These are phyloP conservation scores for Jasminum sambac DNA, from an alignment of 257 asterid species.

Conservation along the genomic window DNA sequence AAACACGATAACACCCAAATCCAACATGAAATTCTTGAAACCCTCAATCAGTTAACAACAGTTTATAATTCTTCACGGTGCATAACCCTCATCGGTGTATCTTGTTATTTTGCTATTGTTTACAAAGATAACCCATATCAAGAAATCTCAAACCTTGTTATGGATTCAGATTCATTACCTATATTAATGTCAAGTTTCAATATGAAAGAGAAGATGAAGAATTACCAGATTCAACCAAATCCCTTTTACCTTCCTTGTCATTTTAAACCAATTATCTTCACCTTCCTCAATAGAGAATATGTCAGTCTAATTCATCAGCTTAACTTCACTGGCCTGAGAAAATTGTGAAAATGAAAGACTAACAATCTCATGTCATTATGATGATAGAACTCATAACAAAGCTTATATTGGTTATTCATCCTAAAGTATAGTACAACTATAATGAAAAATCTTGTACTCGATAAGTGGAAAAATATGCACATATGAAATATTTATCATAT, in stretches of 20 bases:
- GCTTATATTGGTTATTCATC: not conserved
- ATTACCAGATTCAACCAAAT: slow-evolving; percentile 38
- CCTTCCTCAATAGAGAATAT: not conserved
- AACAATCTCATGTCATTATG: not conserved
- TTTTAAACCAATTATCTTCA: no score
- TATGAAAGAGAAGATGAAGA: slow-evolving; percentile 35
- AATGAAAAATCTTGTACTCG: not conserved
- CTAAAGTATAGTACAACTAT: not conserved
- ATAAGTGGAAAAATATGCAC: not conserved
- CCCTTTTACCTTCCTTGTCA: slow-evolving; percentile 47
- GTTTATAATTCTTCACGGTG: no score
- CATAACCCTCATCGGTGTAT: no score
- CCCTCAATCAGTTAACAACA: no score
- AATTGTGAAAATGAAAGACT: not conserved
- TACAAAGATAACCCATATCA: not conserved
- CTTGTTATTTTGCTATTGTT: no score
- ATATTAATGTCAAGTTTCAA: slow-evolving; percentile 29
- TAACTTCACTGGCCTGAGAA: not conserved
- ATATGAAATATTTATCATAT: not conserved
- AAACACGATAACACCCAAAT: no score
- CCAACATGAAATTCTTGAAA: no score
- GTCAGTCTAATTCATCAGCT: not conserved
- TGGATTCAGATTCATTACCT: slow-evolving; percentile 46
- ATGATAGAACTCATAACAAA: not conserved
- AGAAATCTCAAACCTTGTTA: slow-evolving; percentile 4